Conservation (phyloP, 1,284 basidiomycete species). For the Boletus semigastroideus region DNA sequence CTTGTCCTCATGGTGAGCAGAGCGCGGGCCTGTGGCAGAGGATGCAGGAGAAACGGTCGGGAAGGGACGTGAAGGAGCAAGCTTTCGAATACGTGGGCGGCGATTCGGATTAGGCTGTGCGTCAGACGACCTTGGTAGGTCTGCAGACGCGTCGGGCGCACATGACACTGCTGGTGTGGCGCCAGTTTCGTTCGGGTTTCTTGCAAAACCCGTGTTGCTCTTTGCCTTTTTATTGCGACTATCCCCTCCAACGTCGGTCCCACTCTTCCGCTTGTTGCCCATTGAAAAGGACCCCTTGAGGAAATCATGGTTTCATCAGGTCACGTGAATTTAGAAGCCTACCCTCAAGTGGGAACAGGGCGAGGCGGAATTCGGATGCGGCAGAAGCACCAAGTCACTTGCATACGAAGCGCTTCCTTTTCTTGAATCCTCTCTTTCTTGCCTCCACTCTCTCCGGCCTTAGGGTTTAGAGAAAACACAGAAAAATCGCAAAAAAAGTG, state of each 20-base stretch:
- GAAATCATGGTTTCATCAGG: background rate
- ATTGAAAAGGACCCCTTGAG: conserved; percentile 7
- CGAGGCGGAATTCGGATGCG: conserved; percentile 18
- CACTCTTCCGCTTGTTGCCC: conserved; percentile 28
- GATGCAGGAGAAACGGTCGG: conserved; percentile 75
- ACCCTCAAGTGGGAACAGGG: conserved; percentile 23
- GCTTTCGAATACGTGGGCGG: conserved; percentile 53
- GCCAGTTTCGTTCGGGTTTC: conserved; percentile 5
- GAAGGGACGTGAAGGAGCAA: conserved; percentile 69
- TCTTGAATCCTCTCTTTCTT: background rate
- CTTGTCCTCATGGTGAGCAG: conserved; percentile 68
- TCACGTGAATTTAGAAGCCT: conserved; percentile 20
- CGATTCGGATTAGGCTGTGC: conserved; percentile 9
- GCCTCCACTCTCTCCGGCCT: conserved; percentile 1
- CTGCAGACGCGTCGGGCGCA: conserved; percentile 1
- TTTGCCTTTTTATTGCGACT: conserved; percentile 22
- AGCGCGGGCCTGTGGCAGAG: conserved; percentile 77
- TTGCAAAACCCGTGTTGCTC: background rate
- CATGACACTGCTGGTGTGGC: background rate
- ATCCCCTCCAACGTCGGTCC: background rate
- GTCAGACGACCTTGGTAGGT: conserved; percentile 1
- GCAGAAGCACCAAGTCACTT: background rate
- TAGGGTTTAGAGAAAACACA: conserved; percentile 3
- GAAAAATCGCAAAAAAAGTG: conserved; percentile 13
- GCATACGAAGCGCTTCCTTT: background rate